These are phyloP conservation scores for Balakata baccata DNA, from an alignment of 345 rosid species.

Conservation along the genomic window DNA sequence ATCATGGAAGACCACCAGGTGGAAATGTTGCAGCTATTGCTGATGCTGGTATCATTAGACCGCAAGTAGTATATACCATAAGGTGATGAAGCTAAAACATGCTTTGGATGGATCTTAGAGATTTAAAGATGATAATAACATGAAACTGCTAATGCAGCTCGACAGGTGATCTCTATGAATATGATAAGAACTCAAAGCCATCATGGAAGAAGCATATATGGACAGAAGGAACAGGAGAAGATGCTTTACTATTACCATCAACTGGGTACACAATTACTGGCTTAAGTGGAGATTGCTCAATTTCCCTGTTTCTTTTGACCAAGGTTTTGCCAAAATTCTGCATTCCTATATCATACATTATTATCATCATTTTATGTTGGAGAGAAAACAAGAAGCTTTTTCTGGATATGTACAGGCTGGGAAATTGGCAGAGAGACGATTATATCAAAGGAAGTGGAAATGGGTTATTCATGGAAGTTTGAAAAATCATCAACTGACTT, in stretches of 20 bases:
- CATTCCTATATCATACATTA: background rate
- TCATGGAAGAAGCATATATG: slow-evolving; percentile 70
- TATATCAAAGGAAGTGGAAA: slow-evolving; percentile 60
- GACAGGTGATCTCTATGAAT: slow-evolving; percentile 61
- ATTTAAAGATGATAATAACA: slow-evolving; percentile 1
- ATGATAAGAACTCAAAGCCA: slow-evolving; percentile 56
- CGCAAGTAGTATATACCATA: slow-evolving; percentile 50
- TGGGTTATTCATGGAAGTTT: slow-evolving; percentile 67
- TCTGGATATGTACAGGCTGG: slow-evolving; percentile 37
- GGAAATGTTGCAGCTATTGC: slow-evolving; percentile 62
- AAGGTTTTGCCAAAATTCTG: slow-evolving; percentile 41
- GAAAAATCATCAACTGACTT: slow-evolving; percentile 44
- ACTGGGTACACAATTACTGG: slow-evolving; percentile 44
- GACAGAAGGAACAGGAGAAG: slow-evolving; percentile 36
- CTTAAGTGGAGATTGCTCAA: slow-evolving; percentile 43
- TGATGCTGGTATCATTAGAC: slow-evolving; percentile 43
- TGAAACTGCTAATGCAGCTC: slow-evolving; percentile 42
- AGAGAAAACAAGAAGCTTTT: background rate
- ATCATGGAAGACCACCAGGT: slow-evolving; percentile 62
- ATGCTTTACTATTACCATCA: slow-evolving; percentile 39
- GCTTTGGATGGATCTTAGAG: background rate
- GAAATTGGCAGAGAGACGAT: slow-evolving; percentile 49
- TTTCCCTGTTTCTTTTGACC: slow-evolving; percentile 58
- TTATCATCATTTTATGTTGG: background rate
- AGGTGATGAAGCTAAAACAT: slow-evolving; percentile 32